Evolutionary conservation across 176 grass and related monocot genomes (phyloP), one percentile per base, ranked within the genome.

Genomic region (Echinochloa phyllopogon): DNA sequence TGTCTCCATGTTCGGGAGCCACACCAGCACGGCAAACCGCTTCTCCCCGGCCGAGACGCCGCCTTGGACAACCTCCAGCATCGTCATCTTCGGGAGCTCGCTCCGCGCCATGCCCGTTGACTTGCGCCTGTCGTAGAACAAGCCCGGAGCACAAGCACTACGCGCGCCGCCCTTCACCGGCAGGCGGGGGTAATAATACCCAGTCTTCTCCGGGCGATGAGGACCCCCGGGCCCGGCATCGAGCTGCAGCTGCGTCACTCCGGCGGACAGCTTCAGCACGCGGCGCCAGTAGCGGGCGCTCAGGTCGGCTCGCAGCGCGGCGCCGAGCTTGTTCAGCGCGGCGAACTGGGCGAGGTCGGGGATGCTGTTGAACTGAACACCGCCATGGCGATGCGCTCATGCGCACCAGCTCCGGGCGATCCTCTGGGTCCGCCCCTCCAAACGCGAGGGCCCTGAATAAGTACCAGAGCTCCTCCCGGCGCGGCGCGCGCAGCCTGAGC

Each of bases 1-100:
- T 50, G 10, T 51, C 1, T 52, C 69, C 25, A 59, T 41, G 38
- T 83, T 17, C 27, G 81, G 1, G 81, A 83, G 57, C 69, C 69
- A 83, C 42, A 74, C 12, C 6, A 83, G 81, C 69, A 74, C 69
- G 6, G 50, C 69, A 3, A 83, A 74, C 67, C 17, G 67, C 43
- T 15, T 50, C 20, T 74, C 41, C 41, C 29, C 69, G 1, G 3
- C 17, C 2, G 27, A 11, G 45, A 39, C 61, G 5, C 4, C 29
- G 6, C 62, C 77, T 4, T 14, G 1, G 18, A 14, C 6, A 0
- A 80, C 5, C 17, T 50, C 81, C 10, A 39, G 43, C 17, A 50
- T 49, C 16, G 25, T 39, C 27, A 74, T 3, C 56, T 23, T 39
- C 6, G 69, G 81, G 14, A 74, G 81, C 16, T 74, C 69, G 41